These are phyloP conservation scores for Teratosphaeria zuluensis DNA, from an alignment of 2,329 filamentous ascomycete genomes.

Conservation along the genomic window DNA sequence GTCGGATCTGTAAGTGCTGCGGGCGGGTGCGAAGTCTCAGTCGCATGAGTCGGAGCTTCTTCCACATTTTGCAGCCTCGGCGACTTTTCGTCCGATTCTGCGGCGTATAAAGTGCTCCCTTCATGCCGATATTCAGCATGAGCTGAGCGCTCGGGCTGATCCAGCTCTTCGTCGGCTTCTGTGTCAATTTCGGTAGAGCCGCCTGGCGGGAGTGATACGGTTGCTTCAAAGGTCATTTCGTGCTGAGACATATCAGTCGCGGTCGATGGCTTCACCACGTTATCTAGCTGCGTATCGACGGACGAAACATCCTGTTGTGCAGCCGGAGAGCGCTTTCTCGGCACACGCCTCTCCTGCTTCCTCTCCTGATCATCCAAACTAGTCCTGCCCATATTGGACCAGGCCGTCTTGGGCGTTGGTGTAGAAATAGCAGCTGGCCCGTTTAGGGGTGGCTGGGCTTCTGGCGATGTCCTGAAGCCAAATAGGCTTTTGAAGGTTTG, in stretches of 20 bases:
- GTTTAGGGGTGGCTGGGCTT: neutral
- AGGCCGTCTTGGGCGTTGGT: neutral
- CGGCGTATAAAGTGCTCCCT: neutral
- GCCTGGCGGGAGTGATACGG: neutral
- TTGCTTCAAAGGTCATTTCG: neutral
- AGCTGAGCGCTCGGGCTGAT: neutral
- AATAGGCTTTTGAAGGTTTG: slow-evolving; percentile 23
- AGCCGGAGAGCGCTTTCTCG: neutral
- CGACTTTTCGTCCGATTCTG: neutral
- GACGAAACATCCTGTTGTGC: neutral
- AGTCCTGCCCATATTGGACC: neutral
- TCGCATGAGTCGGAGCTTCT: neutral
- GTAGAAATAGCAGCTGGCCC: neutral
- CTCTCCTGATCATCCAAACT: neutral
- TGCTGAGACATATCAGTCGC: neutral
- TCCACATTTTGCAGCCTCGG: neutral
- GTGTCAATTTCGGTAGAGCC: neutral
- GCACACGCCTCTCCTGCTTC: neutral
- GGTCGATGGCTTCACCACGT: neutral
- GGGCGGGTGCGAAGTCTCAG: neutral
- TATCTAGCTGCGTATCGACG: neutral
- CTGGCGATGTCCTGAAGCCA: slow-evolving; percentile 18
- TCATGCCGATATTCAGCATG: neutral
- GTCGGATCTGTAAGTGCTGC: too few relatives aligned
- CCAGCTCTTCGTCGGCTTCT: neutral